Evolutionary conservation across 2,329 filamentous ascomycete genomes (phyloP), one percentile per base, ranked within the genome.

Genomic region (Lachnellula suecica): DNA sequence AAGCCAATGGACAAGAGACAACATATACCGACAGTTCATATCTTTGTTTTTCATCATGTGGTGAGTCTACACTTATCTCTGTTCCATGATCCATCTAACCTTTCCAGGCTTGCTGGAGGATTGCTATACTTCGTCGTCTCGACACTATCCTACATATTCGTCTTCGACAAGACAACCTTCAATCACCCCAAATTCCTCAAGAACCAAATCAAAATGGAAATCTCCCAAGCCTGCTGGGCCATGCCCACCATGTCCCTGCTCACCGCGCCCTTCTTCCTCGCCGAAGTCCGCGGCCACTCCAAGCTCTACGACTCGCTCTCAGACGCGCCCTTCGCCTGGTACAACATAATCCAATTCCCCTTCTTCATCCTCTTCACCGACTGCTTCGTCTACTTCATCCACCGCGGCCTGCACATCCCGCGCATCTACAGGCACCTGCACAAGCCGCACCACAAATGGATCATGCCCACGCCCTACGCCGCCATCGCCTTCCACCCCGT

Each of bases 381-480:
- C 73, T 87, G 87, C 71, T 85, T 80, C 74, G 92, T 96, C 75
- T 96, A 96, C 79, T 90, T 88, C 81, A 93, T 95, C 65, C 91
- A 96, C 76, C 87, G 91, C 52, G 87, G 83, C 52, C 80, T 95
- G 56, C 91, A 96, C 73, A 86, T 91, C 72, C 89, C 89, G 15
- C 67, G 73, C 43, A 69, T 94, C 62, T 97, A 97, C 82, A 95
- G 92, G 77, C 78, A 78, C 61, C 79, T 97, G 45, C 93, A 97
- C 82, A 97, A 97, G 83, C 87, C 91, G 60, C 93, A 97, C 74
- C 93, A 97, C 84, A 97, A 96, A 78, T 97, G 93, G 93, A 97
- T 97, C 73, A 95, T 97, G 90, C 93, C 93, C 3, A 96, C 91
- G 3, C 93, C 93, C 0, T 97, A 84, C 70, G 92, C 93, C 38